Percentiles rank a stretch among this genome's conserved stretches.
Conservation (phyloP, 2,329 filamentous ascomycete species). For the Ambrosiella beaveri region DNA sequence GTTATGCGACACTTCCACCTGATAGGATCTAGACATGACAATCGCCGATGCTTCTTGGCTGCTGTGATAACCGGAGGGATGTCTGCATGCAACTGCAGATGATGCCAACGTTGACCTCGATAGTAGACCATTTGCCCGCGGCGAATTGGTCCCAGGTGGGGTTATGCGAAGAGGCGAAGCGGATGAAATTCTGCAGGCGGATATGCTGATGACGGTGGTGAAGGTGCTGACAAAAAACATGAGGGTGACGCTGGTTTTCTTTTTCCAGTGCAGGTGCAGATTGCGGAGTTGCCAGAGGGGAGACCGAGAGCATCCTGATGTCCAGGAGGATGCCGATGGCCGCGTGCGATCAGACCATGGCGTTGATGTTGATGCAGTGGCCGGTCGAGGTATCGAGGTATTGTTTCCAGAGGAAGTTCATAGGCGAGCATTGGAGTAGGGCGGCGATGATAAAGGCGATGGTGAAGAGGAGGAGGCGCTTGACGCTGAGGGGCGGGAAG, state of each 20-base stretch:
- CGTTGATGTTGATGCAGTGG: constrained; percentile 31
- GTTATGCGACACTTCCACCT: not conserved
- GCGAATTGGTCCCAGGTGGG: constrained; percentile 17
- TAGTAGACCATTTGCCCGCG: constrained; percentile 17
- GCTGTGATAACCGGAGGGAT: not conserved
- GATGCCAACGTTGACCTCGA: constrained; percentile 19
- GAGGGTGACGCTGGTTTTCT: constrained; percentile 30
- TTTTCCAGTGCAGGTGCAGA: constrained; percentile 28
- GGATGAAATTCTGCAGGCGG: constrained; percentile 15
- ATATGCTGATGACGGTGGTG: constrained; percentile 17
- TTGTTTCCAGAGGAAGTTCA: constrained; percentile 33
- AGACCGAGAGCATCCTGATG: constrained; percentile 33
- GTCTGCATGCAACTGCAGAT: constrained; percentile 18
- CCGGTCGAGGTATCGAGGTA: constrained; percentile 33
- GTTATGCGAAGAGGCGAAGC: constrained; percentile 16
- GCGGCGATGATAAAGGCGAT: constrained; percentile 24
- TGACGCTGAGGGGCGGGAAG: constrained; percentile 27
- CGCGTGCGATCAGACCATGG: constrained; percentile 33
- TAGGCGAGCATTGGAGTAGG: constrained; percentile 34
- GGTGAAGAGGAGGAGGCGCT: constrained; percentile 26
- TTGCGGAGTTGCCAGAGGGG: constrained; percentile 26
- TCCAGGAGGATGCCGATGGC: constrained; percentile 36
- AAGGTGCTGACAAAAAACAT: constrained; percentile 36
- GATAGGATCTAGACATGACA: constrained; percentile 7
- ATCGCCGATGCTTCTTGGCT: constrained; percentile 5